These are phyloP conservation scores for Aleurites moluccanus DNA, from an alignment of 441 rosid species.

Conservation along the genomic window DNA sequence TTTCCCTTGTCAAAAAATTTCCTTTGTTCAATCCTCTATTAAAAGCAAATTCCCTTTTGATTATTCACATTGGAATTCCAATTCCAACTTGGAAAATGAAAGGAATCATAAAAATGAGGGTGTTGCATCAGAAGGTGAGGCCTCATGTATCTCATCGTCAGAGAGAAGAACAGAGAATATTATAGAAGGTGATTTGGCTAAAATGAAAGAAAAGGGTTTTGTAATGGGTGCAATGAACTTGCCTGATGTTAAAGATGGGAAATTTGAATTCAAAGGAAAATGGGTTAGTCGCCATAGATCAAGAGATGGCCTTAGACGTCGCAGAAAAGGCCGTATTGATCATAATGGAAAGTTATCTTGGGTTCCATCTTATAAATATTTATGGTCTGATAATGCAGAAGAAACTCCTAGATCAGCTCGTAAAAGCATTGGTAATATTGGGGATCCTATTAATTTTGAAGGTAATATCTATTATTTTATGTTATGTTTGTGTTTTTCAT, in stretches of 20 bases:
- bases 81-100: constrained; percentile 20
- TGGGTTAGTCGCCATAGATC: constrained; percentile 7
- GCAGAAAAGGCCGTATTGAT: constrained; percentile 29
- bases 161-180: constrained; percentile 23
- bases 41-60: constrained; percentile 54
- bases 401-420: constrained; percentile 31
- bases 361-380: constrained; percentile 38
- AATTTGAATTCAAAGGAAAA: constrained; percentile 27
- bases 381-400: constrained; percentile 19
- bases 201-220: constrained; percentile 28
- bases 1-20: constrained; percentile 41
- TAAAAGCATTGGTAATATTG: constrained; percentile 24
- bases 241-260: constrained; percentile 24
- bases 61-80: constrained; percentile 22
- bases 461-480: constrained; percentile 30
- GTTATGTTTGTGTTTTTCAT: background rate
- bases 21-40: too few relatives aligned
- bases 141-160: constrained; percentile 27
- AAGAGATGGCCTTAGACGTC: constrained; percentile 40
- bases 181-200: constrained; percentile 15
- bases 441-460: constrained; percentile 16
- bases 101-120: constrained; percentile 12
- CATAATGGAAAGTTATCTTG: constrained; percentile 27
- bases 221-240: constrained; percentile 27
- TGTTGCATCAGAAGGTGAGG: constrained; percentile 35